phyloP scores from a whole-genome alignment of 441 rosid species.

The Raphanus hybrid region DNA sequence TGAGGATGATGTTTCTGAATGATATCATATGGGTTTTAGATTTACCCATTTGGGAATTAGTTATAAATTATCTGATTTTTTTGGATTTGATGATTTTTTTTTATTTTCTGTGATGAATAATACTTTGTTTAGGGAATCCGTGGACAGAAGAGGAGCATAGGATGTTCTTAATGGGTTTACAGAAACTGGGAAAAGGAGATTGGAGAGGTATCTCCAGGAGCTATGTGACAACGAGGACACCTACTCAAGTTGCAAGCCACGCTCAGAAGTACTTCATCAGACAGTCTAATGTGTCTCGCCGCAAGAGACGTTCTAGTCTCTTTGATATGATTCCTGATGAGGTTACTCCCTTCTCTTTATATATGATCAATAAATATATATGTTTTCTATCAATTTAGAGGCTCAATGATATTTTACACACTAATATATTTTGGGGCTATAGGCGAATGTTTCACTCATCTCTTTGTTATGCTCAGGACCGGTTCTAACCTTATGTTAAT shows the following conservation, averaged over 20 bases:
- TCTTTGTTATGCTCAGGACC: too few relatives aligned
- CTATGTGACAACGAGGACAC: conserved; percentile 65
- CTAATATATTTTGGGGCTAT: too few relatives aligned
- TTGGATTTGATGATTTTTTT: neutral
- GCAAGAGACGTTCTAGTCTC: conserved; percentile 77
- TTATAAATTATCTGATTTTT: neutral
- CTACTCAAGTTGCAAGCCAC: conserved; percentile 79
- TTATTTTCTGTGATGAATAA: too few relatives aligned
- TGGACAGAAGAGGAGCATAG: conserved; percentile 84
- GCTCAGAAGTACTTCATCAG: conserved; percentile 77
- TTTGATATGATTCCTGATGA: conserved; percentile 74
- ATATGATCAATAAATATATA: too few relatives aligned
- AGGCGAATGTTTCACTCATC: too few relatives aligned
- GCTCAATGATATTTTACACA: too few relatives aligned
- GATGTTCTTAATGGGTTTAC: conserved; percentile 73
- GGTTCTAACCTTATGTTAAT: neutral
- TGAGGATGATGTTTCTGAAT: neutral
- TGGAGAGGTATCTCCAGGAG: conserved; percentile 79
- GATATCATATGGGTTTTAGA: neutral
- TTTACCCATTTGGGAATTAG: neutral
- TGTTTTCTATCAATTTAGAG: too few relatives aligned
- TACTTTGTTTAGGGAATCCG: conserved; percentile 51
- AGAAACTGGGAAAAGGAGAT: conserved; percentile 75
- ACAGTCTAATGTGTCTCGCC: conserved; percentile 61
- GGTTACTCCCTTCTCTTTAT: conserved; percentile 24